Conservation (phyloP, 2,329 filamentous ascomycete species). For the Rhynchosporium secalis region DNA sequence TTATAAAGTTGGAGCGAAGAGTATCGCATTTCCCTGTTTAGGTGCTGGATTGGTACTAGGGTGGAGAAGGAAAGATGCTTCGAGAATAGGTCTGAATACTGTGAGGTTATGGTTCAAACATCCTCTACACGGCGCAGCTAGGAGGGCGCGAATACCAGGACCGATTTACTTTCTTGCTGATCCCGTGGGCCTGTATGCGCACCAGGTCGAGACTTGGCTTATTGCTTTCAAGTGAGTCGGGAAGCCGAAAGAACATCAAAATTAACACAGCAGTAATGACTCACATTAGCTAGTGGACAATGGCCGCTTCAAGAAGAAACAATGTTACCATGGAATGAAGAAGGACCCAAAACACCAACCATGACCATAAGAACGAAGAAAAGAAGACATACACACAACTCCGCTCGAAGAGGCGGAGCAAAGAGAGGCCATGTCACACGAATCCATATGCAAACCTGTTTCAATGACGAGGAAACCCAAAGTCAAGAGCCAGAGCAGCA, state of each 20-base stretch:
- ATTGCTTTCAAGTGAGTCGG: slow-evolving; percentile 20
- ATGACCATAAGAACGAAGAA: slow-evolving; percentile 2
- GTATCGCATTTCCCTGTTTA: slow-evolving; percentile 20
- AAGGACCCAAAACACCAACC: not conserved
- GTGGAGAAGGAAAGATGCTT: slow-evolving; percentile 15
- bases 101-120: slow-evolving; percentile 23
- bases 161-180: slow-evolving; percentile 18
- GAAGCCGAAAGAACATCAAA: not conserved
- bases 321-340: not conserved
- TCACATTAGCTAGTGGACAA: not conserved
- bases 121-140: slow-evolving; percentile 9
- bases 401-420: not conserved
- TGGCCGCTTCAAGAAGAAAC: slow-evolving; percentile 5
- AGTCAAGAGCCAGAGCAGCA: not conserved
- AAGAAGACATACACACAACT: not conserved
- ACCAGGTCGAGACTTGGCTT: slow-evolving; percentile 17
- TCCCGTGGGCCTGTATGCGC: slow-evolving; percentile 8
- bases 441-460: not conserved
- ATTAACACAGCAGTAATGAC: not conserved
- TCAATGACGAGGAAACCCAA: not conserved
- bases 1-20: slow-evolving; percentile 6
- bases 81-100: slow-evolving; percentile 12
- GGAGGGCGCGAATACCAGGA: slow-evolving; percentile 13
- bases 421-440: not conserved
- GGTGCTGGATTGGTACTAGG: slow-evolving; percentile 13